Evolutionary conservation across 225 moss, liverwort and hornwort genomes (phyloP).

Genomic region (Pseudoscleropodium purum): DNA sequence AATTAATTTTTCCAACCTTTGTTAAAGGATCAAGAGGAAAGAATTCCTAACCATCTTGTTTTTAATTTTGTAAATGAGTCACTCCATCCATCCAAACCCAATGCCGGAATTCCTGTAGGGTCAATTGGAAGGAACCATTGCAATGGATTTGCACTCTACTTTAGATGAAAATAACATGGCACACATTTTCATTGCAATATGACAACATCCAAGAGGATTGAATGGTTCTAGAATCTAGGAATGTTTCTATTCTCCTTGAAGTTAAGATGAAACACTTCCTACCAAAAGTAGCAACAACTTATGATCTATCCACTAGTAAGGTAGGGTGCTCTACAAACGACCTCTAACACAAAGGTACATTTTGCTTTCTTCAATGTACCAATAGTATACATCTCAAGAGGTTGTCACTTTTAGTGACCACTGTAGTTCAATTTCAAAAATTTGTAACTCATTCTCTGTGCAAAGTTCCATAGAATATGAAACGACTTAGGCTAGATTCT

Average conservation of each 20-base stretch:
- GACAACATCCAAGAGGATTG: background rate
- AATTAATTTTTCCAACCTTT: background rate
- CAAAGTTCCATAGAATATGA: background rate
- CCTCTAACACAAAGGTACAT: background rate
- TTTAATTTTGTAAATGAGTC: background rate
- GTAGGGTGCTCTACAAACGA: background rate
- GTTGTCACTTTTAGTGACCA: rapidly evolving
- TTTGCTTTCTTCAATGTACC: background rate
- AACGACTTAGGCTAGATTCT: background rate
- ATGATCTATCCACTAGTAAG: background rate
- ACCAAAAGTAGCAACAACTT: background rate
- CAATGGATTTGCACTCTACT: background rate
- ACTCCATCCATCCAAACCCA: background rate
- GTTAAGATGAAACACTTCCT: too few relatives aligned
- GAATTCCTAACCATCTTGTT: background rate
- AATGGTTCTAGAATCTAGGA: background rate
- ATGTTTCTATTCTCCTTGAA: background rate
- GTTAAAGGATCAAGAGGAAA: background rate
- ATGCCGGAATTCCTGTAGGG: background rate
- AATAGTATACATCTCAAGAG: background rate
- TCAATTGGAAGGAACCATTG: background rate
- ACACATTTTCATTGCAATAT: background rate
- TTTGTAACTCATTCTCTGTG: background rate
- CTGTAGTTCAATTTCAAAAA: background rate
- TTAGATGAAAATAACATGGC: background rate